Evolutionary conservation across 2,329 filamentous ascomycete genomes (phyloP), one percentile per base, ranked within the genome.

Genomic region (Ophidiomyces ophidiicola): DNA sequence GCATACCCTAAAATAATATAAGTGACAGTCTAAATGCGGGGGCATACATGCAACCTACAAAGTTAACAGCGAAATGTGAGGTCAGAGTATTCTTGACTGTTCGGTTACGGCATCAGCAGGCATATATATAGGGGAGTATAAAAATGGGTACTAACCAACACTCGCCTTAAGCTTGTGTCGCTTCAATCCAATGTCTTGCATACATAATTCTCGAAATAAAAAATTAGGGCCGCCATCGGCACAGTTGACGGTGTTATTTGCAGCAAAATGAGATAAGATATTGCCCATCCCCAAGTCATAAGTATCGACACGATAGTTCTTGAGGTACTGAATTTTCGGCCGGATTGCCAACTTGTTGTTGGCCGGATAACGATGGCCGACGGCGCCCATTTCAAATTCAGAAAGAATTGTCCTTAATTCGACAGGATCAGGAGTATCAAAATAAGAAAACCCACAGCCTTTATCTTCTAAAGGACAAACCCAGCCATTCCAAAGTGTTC

Each of bases 401-500:
- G 51, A 44, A n/a, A 58, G 44, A 1, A 62, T 51, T 3, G 53
- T 60, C 42, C 42, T 50, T 5, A 47, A 63, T 45, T 58, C 51
- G 14, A 59, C 31, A 0, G 46, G 43, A 4, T 45, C 46, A 35
- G 56, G 50, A 0, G 41, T 34, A 17, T 55, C 17, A 1, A 46
- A 44, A 25, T 68, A 58, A 7, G 50, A 52, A 34, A 69, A 80
- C 1, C 52, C 53, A 48, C 77, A 82, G 1, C 48, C 48, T 0
- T 47, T 45, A 10, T 66, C 71, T 30, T 68, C 62, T 14, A 24
- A 15, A 11, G 32, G 11, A 44, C 80, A 86, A 18, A 61, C 56
- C 78, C 78, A 83, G 1, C 68, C 66, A 4, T 57, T 59, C 77
- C 79, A 86, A 17, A 66, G 56, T 10, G 69, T 62, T 1, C 80